Conservation (phyloP, 768 basidiomycete species). For the Suillus discolor region DNA sequence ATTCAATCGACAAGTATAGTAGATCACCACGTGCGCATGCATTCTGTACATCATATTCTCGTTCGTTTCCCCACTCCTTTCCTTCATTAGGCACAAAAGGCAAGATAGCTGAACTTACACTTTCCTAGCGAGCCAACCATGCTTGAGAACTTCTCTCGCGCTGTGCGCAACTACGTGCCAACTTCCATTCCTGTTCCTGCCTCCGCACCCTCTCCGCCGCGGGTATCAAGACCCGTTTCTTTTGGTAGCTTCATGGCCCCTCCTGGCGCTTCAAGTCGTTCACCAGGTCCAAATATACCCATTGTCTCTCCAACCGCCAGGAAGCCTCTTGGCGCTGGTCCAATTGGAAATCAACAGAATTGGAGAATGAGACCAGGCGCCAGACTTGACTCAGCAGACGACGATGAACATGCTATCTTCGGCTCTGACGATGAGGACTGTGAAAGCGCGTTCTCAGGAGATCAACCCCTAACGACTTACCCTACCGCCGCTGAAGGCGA, state of each 20-base stretch:
- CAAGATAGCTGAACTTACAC: conserved; percentile 18
- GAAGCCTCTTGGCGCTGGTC: neutral
- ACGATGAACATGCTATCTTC: conserved; percentile 12
- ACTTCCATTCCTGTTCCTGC: conserved; percentile 51
- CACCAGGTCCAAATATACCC: conserved; percentile 10
- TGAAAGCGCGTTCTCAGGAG: conserved; percentile 8
- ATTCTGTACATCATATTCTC: neutral
- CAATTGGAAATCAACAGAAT: conserved; percentile 13
- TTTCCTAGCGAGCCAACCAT: conserved; percentile 47
- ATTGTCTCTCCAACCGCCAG: neutral
- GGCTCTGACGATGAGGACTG: conserved; percentile 28
- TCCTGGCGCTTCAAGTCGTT: conserved; percentile 17
- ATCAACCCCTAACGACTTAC: conserved; percentile 25
- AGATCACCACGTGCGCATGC: conserved; percentile 19
- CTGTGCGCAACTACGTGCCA: conserved; percentile 57
- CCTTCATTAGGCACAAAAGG: conserved; percentile 1
- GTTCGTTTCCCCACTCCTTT: conserved; percentile 1
- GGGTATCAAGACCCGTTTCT: conserved; percentile 50
- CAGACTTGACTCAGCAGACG: conserved; percentile 19
- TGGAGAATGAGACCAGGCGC: conserved; percentile 10
- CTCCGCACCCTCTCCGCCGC: conserved; percentile 49
- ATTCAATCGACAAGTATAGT: conserved; percentile 18
- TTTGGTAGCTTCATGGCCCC: conserved; percentile 46
- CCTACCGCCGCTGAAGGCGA: conserved; percentile 35
- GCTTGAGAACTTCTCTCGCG: conserved; percentile 53